phyloP scores from a whole-genome alignment of 2,329 filamentous ascomycete species.

The Penicillium sp. region DNA sequence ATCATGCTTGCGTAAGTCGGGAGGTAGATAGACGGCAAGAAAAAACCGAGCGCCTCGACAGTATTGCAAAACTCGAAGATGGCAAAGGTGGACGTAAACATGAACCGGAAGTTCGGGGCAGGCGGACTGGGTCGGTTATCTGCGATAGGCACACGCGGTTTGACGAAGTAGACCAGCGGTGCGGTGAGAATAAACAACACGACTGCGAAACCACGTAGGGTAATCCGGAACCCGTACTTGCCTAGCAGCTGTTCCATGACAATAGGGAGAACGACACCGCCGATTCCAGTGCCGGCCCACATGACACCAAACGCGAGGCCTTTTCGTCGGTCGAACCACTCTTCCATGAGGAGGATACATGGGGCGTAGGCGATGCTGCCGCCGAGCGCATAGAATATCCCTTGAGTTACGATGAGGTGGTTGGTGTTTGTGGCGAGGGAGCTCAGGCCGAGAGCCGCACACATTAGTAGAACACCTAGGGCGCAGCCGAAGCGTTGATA shows the following conservation, averaged over 20 bases:
- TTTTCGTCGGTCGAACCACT: constrained; percentile 51
- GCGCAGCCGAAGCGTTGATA: constrained; percentile 18
- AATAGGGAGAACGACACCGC: constrained; percentile 45
- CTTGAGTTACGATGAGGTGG: constrained; percentile 25
- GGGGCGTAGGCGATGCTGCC: constrained; percentile 50
- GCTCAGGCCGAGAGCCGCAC: constrained; percentile 21
- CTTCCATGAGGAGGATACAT: constrained; percentile 48
- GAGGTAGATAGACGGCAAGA: constrained; percentile 40
- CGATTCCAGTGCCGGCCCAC: constrained; percentile 37
- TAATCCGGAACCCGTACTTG: constrained; percentile 43
- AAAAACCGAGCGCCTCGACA: constrained; percentile 37
- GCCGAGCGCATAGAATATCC: constrained; percentile 39
- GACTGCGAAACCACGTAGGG: constrained; percentile 41
- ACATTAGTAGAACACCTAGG: constrained; percentile 24
- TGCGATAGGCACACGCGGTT: constrained; percentile 35
- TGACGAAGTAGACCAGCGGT: constrained; percentile 42
- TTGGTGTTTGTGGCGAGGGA: constrained; percentile 22
- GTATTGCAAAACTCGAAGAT: constrained; percentile 50
- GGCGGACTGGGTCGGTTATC: constrained; percentile 23
- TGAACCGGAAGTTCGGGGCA: constrained; percentile 42
- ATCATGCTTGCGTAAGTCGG: constrained; percentile 38
- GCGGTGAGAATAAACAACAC: constrained; percentile 38
- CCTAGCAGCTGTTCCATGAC: constrained; percentile 43
- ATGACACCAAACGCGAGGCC: constrained; percentile 47
- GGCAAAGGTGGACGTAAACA: constrained; percentile 39